Conservation (phyloP, 2,329 filamentous ascomycete genomes). For the Coniosporium tulheliwenetii region DNA sequence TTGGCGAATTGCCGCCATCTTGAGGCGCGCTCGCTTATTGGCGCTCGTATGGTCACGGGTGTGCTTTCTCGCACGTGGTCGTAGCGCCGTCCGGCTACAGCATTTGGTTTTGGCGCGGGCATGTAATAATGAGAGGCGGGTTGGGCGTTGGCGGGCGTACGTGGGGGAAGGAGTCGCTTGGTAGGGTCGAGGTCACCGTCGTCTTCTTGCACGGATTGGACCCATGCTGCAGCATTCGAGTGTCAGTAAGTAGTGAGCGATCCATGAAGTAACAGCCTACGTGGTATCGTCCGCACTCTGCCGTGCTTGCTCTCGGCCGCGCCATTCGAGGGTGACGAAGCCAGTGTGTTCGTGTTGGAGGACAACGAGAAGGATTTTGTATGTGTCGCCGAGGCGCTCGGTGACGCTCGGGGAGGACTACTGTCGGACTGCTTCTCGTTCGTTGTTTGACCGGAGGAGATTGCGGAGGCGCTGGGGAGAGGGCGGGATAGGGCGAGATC, state of each 20-base stretch:
- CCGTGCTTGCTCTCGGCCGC: slow-evolving; percentile 17
- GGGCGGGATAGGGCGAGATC: not conserved
- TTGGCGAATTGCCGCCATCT: slow-evolving; percentile 22
- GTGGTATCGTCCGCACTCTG: slow-evolving; percentile 18
- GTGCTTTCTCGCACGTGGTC: slow-evolving; percentile 21
- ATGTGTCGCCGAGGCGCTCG: slow-evolving; percentile 8
- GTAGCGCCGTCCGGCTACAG: slow-evolving; percentile 20
- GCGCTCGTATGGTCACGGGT: slow-evolving; percentile 18
- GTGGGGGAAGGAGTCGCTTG: slow-evolving; percentile 15
- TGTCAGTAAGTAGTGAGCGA: not conserved
- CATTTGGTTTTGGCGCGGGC: slow-evolving; percentile 20
- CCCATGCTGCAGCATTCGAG: slow-evolving; percentile 13
- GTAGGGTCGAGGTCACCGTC: slow-evolving; percentile 14
- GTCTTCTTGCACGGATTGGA: slow-evolving; percentile 20
- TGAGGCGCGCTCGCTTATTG: slow-evolving; percentile 17
- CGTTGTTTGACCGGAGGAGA: not conserved
- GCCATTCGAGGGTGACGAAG: slow-evolving; percentile 10
- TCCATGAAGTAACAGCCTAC: slow-evolving; percentile 6
- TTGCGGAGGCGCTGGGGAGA: not conserved
- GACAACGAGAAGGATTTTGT: slow-evolving; percentile 16
- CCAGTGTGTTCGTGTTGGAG: slow-evolving; percentile 19
- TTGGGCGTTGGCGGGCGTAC: slow-evolving; percentile 16
- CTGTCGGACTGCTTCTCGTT: not conserved
- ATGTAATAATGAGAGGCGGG: slow-evolving; percentile 21
- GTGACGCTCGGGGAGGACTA: slow-evolving; percentile 3